Conservation (phyloP, 345 rosid genomes). For the Erysimum cheiranthoides region DNA sequence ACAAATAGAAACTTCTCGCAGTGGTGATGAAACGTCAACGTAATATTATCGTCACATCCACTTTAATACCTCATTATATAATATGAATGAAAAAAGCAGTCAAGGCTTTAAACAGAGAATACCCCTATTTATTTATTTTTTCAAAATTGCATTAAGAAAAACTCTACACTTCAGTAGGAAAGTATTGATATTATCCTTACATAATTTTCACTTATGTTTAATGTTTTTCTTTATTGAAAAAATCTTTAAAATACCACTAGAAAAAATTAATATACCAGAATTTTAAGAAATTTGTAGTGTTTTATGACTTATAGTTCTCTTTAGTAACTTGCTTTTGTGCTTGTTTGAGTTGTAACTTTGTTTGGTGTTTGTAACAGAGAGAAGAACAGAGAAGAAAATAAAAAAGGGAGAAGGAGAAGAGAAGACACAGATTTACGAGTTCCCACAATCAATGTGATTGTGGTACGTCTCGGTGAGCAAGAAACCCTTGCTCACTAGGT, state of each 20-base stretch:
- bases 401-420: too few species aligned
- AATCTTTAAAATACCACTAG: too few species aligned
- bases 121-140: background rate
- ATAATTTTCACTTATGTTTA: background rate
- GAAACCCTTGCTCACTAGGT: too few species aligned
- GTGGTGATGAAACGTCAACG: slow-evolving; percentile 70
- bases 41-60: slow-evolving; percentile 42
- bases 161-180: background rate
- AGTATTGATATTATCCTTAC: background rate
- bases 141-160: background rate
- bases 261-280: background rate
- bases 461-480: too few species aligned
- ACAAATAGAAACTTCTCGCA: slow-evolving; percentile 43
- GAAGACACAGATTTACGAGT: too few species aligned
- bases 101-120: background rate
- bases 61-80: background rate
- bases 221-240: background rate
- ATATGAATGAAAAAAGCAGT: slow-evolving; percentile 24
- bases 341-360: too few species aligned
- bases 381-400: too few species aligned
- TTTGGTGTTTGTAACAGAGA: too few species aligned
- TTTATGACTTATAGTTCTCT: too few species aligned
- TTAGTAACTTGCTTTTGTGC: too few species aligned
- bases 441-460: too few species aligned
- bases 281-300: background rate